Base-by-base conservation (phyloP, 495 filamentous ascomycete genomes). In the Endocarpon pusillum region DNA sequence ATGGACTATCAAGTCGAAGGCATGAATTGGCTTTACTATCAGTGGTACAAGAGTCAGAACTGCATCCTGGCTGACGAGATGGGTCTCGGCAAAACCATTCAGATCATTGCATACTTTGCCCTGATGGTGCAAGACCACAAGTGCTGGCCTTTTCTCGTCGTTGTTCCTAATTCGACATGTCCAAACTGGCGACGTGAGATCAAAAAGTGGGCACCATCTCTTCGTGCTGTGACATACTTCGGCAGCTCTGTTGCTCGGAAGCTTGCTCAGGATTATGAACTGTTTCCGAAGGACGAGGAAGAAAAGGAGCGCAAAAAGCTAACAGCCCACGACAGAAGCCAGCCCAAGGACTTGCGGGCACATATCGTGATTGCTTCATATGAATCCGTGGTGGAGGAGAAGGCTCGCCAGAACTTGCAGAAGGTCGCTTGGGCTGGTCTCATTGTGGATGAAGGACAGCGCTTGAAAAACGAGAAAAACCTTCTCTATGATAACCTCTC, bases 61-160 rank as follows among this genome's bases (percentile, higher is more conserved):
- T 77, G 78, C n/a, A 89, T 99, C 45, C 69, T 99, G 2, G 91
- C 91, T 2, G 91, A 99, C 44, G 91, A 99, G 49, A 99, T 99
- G 91, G 91, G 91, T 3, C 71, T 99, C 7, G 91, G 91, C 18
- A 99, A 99, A 61, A 99, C 91, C 0, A 80, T 99, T 31, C 91
- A 99, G 51, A 71, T 94, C 33, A 85, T 99, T 35, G 73, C 72
- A 2, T 68, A 92, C 33, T 58, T 99, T 6, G 70, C 79, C 6
- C 71, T 78, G 10, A 53, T 99, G n/a, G 67, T 80, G 19, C 63
- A 80, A 42, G 72, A 81, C 21, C 84, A 87, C 26, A 64, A 64
- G 31, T 80, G 82, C 49, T 99, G 79, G 70, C 91, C 91, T 0
- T 99, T 96, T 48, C 60, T 99, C 7, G 62, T 96, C 4, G 82